These are phyloP conservation scores for Alternaria brassicae DNA, from an alignment of 2,329 filamentous ascomycete genomes.

Conservation along the genomic window DNA sequence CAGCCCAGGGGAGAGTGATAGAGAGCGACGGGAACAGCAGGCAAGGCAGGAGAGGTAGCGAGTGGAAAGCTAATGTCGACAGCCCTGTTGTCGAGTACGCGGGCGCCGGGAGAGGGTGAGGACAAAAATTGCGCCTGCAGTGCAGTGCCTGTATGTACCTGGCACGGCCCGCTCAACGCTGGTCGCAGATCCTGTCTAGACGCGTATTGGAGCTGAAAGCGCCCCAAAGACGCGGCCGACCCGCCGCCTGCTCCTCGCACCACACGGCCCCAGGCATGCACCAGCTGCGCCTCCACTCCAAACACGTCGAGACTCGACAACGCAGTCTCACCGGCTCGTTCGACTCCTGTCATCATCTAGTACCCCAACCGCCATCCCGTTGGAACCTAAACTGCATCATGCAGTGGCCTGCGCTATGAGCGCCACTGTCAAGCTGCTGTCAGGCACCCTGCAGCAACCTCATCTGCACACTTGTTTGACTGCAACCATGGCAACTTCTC, in stretches of 20 bases:
- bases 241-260: slow-evolving; percentile 8
- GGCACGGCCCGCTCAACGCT: slow-evolving; percentile 20
- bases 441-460: not conserved
- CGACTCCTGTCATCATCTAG: not conserved
- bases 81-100: slow-evolving; percentile 9
- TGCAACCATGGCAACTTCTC: not conserved
- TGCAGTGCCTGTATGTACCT: too few relatives aligned
- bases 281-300: slow-evolving; percentile 4
- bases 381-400: slow-evolving; percentile 2
- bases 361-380: slow-evolving; percentile 1
- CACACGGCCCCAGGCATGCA: not conserved
- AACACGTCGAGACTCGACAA: not conserved
- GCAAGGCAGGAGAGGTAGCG: not conserved
- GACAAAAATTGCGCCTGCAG: slow-evolving; percentile 25
- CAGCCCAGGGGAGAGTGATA: too few relatives aligned
- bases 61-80: not conserved
- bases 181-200: slow-evolving; percentile 20
- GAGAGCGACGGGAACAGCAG: not conserved
- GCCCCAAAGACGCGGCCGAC: slow-evolving; percentile 13
- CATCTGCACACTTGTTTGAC: not conserved
- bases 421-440: slow-evolving; percentile 3
- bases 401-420: not conserved
- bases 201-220: slow-evolving; percentile 6
- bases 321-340: not conserved
- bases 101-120: not conserved